These are phyloP conservation scores for Penicillium roqueforti DNA, from an alignment of 495 filamentous ascomycete genomes.

Conservation along the genomic window DNA sequence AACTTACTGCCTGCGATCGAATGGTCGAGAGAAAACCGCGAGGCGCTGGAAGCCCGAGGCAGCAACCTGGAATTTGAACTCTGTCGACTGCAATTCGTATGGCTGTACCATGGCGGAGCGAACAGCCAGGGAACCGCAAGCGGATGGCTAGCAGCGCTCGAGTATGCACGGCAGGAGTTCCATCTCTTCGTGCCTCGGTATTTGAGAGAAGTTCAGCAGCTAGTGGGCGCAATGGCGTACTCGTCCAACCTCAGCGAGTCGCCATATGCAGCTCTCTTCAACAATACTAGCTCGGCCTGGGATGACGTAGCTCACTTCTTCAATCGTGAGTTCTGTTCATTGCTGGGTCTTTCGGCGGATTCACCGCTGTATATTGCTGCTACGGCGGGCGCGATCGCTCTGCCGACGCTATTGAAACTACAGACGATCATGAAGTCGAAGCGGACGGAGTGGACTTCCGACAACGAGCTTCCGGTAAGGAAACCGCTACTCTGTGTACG, in stretches of 20 bases:
- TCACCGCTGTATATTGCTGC: constrained; percentile 87
- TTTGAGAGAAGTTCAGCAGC: constrained; percentile 66
- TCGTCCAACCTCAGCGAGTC: constrained; percentile 60
- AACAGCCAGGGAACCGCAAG: constrained; percentile 17
- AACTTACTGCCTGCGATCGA: constrained; percentile 79
- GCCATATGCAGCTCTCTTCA: constrained; percentile 74
- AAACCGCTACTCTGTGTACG: not conserved
- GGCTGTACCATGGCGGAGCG: constrained; percentile 60
- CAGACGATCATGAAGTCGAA: constrained; percentile 78
- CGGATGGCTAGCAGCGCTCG: constrained; percentile 54
- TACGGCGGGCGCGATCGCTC: constrained; percentile 85
- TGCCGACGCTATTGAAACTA: constrained; percentile 80
- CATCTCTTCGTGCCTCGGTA: constrained; percentile 65
- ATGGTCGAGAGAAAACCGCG: constrained; percentile 73
- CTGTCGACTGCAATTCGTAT: constrained; percentile 78
- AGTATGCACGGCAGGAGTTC: constrained; percentile 68
- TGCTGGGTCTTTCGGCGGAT: constrained; percentile 80
- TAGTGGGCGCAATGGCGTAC: constrained; percentile 74
- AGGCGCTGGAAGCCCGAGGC: constrained; percentile 70
- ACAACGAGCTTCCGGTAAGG: constrained; percentile 77
- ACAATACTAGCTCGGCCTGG: constrained; percentile 68
- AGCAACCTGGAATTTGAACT: constrained; percentile 96
- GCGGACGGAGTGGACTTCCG: constrained; percentile 89
- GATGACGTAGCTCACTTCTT: constrained; percentile 77
- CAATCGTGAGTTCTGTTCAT: constrained; percentile 90